Evolutionary conservation across 768 basidiomycete genomes (phyloP).

Genomic region (Hypholoma fasciculare): DNA sequence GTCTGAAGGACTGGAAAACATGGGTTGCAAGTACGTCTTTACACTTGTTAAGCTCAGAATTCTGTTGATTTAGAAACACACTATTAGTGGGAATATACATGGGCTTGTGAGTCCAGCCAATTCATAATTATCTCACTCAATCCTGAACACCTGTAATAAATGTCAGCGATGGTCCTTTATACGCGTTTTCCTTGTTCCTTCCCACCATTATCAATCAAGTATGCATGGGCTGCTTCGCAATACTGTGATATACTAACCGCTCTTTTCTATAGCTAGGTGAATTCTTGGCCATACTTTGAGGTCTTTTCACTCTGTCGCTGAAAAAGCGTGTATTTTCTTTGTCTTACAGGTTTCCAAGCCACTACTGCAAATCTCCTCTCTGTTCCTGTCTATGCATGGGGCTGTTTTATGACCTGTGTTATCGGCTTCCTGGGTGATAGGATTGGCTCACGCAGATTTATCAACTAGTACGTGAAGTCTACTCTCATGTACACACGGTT

Average conservation of each 20-base stretch:
- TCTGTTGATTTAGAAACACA: neutral
- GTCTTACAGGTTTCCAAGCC: constrained; percentile 49
- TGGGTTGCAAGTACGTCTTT: constrained; percentile 60
- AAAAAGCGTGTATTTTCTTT: neutral
- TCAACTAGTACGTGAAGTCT: constrained; percentile 56
- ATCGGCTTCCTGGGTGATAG: constrained; percentile 67
- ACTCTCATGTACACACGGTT: neutral
- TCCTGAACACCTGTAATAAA: constrained; percentile 4
- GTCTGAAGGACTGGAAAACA: constrained; percentile 71
- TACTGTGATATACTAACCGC: neutral
- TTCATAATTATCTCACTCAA: constrained; percentile 1
- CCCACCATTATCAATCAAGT: constrained; percentile 62
- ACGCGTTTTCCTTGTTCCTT: constrained; percentile 53
- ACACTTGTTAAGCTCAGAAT: neutral
- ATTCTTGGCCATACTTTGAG: neutral
- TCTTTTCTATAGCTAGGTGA: constrained; percentile 33
- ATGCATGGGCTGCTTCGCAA: neutral
- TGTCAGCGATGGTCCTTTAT: constrained; percentile 53
- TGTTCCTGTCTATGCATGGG: constrained; percentile 77
- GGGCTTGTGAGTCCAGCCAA: constrained; percentile 51
- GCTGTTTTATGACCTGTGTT: constrained; percentile 62
- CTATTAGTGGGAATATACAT: constrained; percentile 64
- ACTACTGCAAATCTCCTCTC: constrained; percentile 73
- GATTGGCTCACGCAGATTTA: constrained; percentile 51
- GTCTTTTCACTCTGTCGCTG: neutral